Evolutionary conservation across 768 basidiomycete genomes (phyloP), one percentile per base, ranked within the genome.

Genomic region (Sarcodon sp.): DNA sequence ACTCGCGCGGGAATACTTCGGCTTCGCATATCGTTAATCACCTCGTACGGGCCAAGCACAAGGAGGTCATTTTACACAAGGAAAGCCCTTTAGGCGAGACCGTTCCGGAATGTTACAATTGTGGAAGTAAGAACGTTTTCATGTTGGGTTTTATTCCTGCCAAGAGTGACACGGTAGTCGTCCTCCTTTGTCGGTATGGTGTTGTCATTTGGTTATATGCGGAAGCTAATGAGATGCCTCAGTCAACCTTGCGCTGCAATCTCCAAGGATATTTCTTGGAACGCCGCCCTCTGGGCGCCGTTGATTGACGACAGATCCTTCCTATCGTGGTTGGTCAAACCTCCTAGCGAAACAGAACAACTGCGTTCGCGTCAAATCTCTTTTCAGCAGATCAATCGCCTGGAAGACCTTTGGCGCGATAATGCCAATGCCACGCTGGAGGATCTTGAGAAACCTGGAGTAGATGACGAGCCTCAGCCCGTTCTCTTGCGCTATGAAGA

Each of bases 71-170:
- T 51, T 68, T 99, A 32, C 96, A 99, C 59, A 85, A 87, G 45
- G 94, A 98, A 57, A 86, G 87, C 50, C 90, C 94, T 2, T 72
- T 99, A 3, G 96, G 96, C 1, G 96, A 98, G 66, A 98, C 96
- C 1, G 87, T 89, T 0, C 96, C 96, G 0, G 96, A 99, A 68
- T 99, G 96, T 64, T 99, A 99, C 71, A 93, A 92, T 59, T 99
- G 96, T 60, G 96, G 96, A 12, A 93, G 88, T 70, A 97, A 96
- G 68, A 99, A 99, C 59, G 96, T 98, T 10, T 99, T 99, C 61
- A 92, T 97, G 87, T 77, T 99, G 13, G 96, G 96, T 3, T 99
- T 99, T 59, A 99, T 99, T 57, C 96, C 96, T 3, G 96, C 96
- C 15, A 99, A 99, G 69, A 90, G 88, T 59, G 96, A 99, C 59